Evolutionary conservation across 108 stramenopile species (phyloP), one percentile per base, ranked within the genome.

Genomic region (Cyclotella kingstonii): DNA sequence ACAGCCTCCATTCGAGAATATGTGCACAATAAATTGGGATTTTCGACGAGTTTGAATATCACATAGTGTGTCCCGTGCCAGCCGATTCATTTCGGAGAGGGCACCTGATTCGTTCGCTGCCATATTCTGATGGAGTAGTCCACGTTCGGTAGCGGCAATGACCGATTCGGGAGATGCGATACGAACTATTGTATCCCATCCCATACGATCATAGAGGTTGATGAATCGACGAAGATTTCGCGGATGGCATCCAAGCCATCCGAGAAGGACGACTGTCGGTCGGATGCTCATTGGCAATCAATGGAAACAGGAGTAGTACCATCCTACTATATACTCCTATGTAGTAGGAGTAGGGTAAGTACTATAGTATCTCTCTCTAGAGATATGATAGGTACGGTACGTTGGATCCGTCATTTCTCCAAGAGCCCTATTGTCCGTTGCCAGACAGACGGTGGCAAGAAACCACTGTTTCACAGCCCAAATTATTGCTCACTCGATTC

Each of bases 1-100:
- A 74, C 87, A 85, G 15, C 92, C 89, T 0, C 84, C 86, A 68
- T 93, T 93, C 15, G 92, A 93, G 60, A 93, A 89, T 23, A 58
- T 52, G 54, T 93, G 89, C 50, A 89, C 70, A 4, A 93, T 27
- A 34, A 72, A 68, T 25, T 45, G 28, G 5, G 65, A 35, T 49
- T 67, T 57, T 59, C 74, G 60, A 22, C 56, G 54, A 40, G 36
- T 39, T 59, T 86, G 56, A 5, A 86, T 42, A 11, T 82, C 57
- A 35, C 39, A 56, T 21, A 89, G 57, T 26, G 76, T 46, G 19
- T 77, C 51, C 45, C 77, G 73, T 41, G 85, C 83, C 6, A 86
- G 36, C 11, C 60, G 54, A 53, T 86, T 41, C 84, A 87, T 73
- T 27, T 56, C 68, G 29, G 30, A 45, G 19, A 39, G 34, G 12